Evolutionary conservation across 495 filamentous ascomycete species (phyloP), one percentile per base, ranked within the genome.

Genomic region (Penicillium cinerascens): DNA sequence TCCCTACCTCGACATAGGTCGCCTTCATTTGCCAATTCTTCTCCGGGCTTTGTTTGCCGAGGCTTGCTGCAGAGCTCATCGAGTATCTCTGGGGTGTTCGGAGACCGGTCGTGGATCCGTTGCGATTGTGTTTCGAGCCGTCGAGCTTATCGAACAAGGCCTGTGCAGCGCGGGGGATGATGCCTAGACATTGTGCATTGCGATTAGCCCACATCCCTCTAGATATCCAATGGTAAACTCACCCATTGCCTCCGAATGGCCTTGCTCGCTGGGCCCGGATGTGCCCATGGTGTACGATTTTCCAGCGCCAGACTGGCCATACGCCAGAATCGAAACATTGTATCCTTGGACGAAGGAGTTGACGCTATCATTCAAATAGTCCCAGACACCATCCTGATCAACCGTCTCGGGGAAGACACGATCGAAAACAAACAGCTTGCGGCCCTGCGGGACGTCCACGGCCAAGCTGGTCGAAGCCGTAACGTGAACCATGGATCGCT

Each of bases 281-380:
- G 93, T 99, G 37, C 93, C 93, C 93, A 99, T 99, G 0, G 93
- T 99, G 67, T 97, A 97, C 1, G 93, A 99, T 72, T 99, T 99
- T 61, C 93, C 93, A n/a, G 93, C 91, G 35, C 93, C 93, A n/a
- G 93, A 99, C 75, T 99, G 93, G 59, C 93, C 93, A 61, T 99
- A 99, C 37, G 93, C 93, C 55, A 99, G 79, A 42, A 99, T 83
- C 11, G 93, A 99, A 59, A 99, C 93, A 86, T 99, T 99, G 78
- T 97, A 99, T 36, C 93, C 93, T 66, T 96, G 89, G 7, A 95
- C 68, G 68, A 99, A 99, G 1, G 91, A 91, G 66, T 78, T 82
- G 50, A 96, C 87, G 64, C 91, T 95, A 54, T 97, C 95, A 58
- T 81, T 82, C 29, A 99, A 74, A 61, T 99, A 99, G 20, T 95